These are phyloP conservation scores for Rhynchosporium agropyri DNA, from an alignment of 2,329 filamentous ascomycete genomes.

Conservation along the genomic window DNA sequence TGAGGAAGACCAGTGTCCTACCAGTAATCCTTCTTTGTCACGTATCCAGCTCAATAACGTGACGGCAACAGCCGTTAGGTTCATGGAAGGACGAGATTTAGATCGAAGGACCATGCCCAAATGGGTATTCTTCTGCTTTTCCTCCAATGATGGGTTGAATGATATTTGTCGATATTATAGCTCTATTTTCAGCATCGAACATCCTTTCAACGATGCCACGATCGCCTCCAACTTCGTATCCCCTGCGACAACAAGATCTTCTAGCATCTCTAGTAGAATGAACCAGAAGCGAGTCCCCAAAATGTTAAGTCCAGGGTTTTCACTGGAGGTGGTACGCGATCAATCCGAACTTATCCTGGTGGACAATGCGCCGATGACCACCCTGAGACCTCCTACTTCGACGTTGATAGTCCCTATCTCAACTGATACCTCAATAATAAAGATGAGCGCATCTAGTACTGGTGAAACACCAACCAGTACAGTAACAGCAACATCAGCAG, in stretches of 20 bases:
- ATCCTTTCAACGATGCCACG: background rate
- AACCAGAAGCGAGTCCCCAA: too few relatives aligned
- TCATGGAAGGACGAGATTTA: background rate
- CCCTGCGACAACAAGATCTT: background rate
- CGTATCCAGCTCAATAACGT: too few relatives aligned
- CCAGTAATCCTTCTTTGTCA: too few relatives aligned
- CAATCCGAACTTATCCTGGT: background rate
- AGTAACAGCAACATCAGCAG: background rate
- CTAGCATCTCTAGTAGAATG: background rate
- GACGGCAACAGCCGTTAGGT: background rate
- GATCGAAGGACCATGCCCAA: background rate
- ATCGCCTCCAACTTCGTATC: background rate
- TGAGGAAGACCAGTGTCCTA: too few relatives aligned
- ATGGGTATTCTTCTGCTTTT: slow-evolving; percentile 19
- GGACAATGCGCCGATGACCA: background rate
- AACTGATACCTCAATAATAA: background rate
- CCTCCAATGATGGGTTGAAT: background rate
- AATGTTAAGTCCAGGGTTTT: too few relatives aligned
- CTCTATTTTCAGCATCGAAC: slow-evolving; percentile 9
- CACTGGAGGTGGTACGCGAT: too few relatives aligned
- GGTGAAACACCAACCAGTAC: slow-evolving; percentile 4
- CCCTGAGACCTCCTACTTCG: background rate
- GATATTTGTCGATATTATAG: slow-evolving; percentile 15
- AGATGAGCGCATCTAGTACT: background rate
- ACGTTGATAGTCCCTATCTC: background rate